Percentiles rank a stretch among this genome's conserved stretches.
These are phyloP conservation scores for Fraxinus platypoda DNA, from an alignment of 305 asterid genomes.

Conservation along the genomic window DNA sequence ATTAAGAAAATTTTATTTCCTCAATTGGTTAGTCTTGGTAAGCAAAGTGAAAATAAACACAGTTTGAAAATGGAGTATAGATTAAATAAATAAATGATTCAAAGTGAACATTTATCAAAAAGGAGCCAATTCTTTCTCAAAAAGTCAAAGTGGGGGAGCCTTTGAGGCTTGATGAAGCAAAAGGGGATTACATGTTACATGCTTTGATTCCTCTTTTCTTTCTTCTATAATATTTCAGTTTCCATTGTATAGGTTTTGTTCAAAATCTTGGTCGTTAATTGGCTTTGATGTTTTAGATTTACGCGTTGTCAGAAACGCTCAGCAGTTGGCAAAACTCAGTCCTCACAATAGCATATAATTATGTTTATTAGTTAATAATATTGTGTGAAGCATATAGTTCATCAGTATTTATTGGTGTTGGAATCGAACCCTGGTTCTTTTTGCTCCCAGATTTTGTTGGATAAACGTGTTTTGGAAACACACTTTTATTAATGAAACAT, in stretches of 20 bases:
- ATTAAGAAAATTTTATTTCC: not conserved
- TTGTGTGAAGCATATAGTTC: not conserved
- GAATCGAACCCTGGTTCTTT: too few species aligned
- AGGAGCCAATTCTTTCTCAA: not conserved
- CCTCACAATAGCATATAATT: not conserved
- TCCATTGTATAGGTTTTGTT: not conserved
- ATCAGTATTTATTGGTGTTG: not conserved
- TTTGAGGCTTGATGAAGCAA: not conserved
- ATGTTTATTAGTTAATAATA: not conserved
- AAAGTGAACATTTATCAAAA: not conserved
- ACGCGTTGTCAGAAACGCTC: not conserved
- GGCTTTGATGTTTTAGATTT: not conserved
- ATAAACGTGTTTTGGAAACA: too few species aligned
- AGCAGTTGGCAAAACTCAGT: not conserved
- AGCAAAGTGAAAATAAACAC: not conserved
- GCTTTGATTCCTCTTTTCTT: not conserved
- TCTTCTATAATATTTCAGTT: not conserved
- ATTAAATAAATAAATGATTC: not conserved
- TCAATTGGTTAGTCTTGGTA: not conserved
- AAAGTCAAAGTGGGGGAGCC: not conserved
- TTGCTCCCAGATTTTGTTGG: too few species aligned
- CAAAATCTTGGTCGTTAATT: not conserved
- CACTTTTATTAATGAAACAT: too few species aligned
- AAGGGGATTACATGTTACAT: not conserved
- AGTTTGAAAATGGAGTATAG: not conserved